Conservation (phyloP, 2,329 filamentous ascomycete species). For the Chrysosphaeria jannelii region DNA sequence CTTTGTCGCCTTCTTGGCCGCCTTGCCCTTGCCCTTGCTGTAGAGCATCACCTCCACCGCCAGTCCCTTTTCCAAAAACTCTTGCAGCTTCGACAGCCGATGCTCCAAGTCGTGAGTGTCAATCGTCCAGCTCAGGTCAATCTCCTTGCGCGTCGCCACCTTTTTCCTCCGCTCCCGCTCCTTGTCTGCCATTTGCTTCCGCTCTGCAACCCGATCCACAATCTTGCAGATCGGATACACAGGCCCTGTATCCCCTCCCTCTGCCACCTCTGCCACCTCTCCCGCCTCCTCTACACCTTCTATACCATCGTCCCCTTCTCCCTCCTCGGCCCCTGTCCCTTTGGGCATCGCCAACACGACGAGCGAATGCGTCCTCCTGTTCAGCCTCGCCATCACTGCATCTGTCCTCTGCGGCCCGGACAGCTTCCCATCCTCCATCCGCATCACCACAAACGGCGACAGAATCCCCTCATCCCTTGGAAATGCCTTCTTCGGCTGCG, state of each 20-base stretch:
- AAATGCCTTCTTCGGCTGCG: constrained; percentile 3
- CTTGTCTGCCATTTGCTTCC: constrained; percentile 13
- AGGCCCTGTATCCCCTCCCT: constrained; percentile 5
- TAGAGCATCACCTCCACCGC: constrained; percentile 45
- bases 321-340: neutral
- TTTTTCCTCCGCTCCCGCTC: constrained; percentile 12
- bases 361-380: constrained; percentile 10
- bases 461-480: constrained; percentile 16
- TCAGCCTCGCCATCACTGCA: constrained; percentile 12
- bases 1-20: constrained; percentile 21
- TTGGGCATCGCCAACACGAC: constrained; percentile 10
- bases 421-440: constrained; percentile 10
- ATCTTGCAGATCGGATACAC: constrained; percentile 38
- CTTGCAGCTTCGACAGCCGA: constrained; percentile 31
- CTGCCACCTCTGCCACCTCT: no score
- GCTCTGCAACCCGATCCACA: constrained; percentile 23
- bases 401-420: constrained; percentile 11
- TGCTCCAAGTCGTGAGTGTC: constrained; percentile 43
- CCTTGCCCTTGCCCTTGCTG: constrained; percentile 29
- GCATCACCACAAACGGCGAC: constrained; percentile 8
- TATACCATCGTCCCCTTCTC: constrained; percentile 1
- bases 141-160: constrained; percentile 27
- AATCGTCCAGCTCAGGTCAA: constrained; percentile 85
- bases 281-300: no score
- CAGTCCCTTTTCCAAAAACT: constrained; percentile 44